Conservation (phyloP, 129 eudicot genomes). For the Ambrosia artemisiifolia region DNA sequence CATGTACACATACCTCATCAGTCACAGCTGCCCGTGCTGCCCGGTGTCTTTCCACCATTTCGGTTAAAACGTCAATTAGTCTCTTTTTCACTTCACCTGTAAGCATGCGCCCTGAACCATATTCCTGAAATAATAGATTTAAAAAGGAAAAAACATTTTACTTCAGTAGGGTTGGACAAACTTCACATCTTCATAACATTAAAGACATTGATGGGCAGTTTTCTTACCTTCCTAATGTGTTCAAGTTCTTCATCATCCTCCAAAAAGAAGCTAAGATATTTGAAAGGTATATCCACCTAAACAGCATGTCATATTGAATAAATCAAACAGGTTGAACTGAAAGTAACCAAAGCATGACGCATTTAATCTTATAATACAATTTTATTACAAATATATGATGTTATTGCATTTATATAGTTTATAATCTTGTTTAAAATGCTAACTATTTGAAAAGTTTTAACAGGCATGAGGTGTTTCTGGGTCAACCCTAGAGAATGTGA, state of each 20-base stretch:
- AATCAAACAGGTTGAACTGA: background rate
- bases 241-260: constrained; percentile 92
- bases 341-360: background rate
- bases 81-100: constrained; percentile 85
- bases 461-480: background rate
- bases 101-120: constrained; percentile 91
- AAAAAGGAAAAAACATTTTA: background rate
- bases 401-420: background rate
- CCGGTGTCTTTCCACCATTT: constrained; percentile 82
- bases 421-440: background rate
- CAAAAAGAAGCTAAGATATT: constrained; percentile 94
- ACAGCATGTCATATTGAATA: background rate
- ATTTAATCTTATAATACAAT: background rate
- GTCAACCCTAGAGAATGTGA: background rate
- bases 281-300: constrained; percentile 89
- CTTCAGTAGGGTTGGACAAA: background rate
- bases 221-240: constrained; percentile 61
- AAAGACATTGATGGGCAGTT: background rate
- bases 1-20: constrained; percentile 59
- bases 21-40: constrained; percentile 86
- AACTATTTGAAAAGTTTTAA: background rate
- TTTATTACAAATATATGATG: background rate
- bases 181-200: background rate
- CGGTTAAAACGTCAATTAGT: constrained; percentile 64
- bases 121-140: constrained; percentile 46